Evolutionary conservation across 495 filamentous ascomycete species (phyloP).

Genomic region (Apodospora peruviana): DNA sequence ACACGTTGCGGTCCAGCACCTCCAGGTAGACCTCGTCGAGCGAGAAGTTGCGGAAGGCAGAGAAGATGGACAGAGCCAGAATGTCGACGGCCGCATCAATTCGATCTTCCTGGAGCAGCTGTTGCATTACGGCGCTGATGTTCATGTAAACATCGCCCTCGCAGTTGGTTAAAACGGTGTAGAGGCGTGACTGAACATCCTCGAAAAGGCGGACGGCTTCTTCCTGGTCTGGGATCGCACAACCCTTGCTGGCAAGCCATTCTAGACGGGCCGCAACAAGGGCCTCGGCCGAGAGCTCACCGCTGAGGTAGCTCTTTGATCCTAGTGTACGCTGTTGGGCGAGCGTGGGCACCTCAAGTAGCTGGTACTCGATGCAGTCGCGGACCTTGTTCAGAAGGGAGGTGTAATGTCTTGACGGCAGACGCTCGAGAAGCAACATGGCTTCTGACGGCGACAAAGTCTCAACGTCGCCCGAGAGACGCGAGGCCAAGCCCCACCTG

Average conservation of each 20-base stretch:
- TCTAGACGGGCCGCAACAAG: conserved; percentile 42
- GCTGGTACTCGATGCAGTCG: neutral
- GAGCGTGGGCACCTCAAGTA: neutral
- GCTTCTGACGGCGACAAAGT: neutral
- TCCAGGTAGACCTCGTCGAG: conserved; percentile 58
- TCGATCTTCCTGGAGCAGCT: conserved; percentile 29
- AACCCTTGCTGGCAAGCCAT: conserved; percentile 47
- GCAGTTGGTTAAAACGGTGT: conserved; percentile 33
- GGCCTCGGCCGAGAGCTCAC: conserved; percentile 31
- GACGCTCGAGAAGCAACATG: neutral
- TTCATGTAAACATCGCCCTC: conserved; percentile 36
- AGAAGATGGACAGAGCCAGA: conserved; percentile 50
- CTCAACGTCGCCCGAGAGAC: conserved; percentile 12
- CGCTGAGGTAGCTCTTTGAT: conserved; percentile 46
- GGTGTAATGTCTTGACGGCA: neutral
- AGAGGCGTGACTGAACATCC: conserved; percentile 38
- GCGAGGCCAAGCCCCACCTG: conserved; percentile 34
- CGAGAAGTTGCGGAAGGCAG: conserved; percentile 48
- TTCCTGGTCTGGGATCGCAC: conserved; percentile 33
- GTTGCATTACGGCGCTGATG: conserved; percentile 33
- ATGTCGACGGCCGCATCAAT: conserved; percentile 48
- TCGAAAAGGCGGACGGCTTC: conserved; percentile 41
- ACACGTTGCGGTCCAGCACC: conserved; percentile 53
- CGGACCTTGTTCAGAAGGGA: neutral
- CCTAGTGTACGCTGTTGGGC: conserved; percentile 31